Conservation (phyloP, 2,329 filamentous ascomycete species). For the Penicillium verrucosum region DNA sequence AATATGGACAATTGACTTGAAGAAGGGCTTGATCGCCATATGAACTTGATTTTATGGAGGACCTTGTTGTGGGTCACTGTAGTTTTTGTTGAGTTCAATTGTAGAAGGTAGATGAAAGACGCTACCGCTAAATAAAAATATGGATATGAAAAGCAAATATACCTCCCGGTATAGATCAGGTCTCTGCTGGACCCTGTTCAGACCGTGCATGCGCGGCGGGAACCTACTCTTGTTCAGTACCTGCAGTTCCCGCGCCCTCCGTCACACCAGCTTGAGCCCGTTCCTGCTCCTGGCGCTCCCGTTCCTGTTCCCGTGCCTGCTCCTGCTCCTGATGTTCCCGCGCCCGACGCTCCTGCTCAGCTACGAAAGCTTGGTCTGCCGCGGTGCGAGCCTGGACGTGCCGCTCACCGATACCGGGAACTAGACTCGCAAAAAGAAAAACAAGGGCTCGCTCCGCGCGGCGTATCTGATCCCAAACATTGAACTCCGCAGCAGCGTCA, state of each 20-base stretch:
- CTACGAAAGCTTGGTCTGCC: constrained; percentile 40
- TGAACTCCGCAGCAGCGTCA: not conserved
- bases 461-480: constrained; percentile 36
- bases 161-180: not conserved
- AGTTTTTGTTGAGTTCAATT: not conserved
- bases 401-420: constrained; percentile 61
- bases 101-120: not conserved
- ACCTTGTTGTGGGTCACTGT: not conserved
- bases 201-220: not conserved
- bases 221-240: not conserved
- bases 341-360: not conserved
- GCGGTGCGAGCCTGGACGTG: constrained; percentile 57
- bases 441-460: constrained; percentile 55
- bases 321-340: constrained; percentile 8
- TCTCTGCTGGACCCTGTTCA: not conserved
- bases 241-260: not conserved
- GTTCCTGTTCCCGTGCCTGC: not conserved
- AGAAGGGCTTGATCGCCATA: not conserved
- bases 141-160: not conserved
- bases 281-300: not conserved
- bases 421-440: constrained; percentile 61
- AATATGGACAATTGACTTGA: not conserved
- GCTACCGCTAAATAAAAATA: not conserved
- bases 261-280: not conserved
- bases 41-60: not conserved